Percentiles rank a stretch among this genome's conserved stretches.
These are phyloP conservation scores for Domatiomyces globalis DNA, from an alignment of 2,329 filamentous ascomycete genomes.

Conservation along the genomic window DNA sequence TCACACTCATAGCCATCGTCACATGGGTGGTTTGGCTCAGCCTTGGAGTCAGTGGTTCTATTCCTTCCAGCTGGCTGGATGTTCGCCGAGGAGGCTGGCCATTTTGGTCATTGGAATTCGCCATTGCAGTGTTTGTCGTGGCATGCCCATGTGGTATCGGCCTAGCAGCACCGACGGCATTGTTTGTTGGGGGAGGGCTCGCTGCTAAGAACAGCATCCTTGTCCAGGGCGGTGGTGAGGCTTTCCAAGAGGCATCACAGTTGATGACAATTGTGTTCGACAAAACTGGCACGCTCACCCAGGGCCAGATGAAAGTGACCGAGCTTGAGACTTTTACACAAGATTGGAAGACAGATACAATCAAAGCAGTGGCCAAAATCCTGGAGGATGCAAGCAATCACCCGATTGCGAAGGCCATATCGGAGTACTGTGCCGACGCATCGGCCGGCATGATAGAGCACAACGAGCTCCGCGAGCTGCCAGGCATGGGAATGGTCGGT, in stretches of 20 bases:
- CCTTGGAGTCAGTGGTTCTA: slow-evolving; percentile 29
- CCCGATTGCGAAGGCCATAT: slow-evolving; percentile 43
- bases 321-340: slow-evolving; percentile 32
- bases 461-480: slow-evolving; percentile 37
- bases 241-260: slow-evolving; percentile 69
- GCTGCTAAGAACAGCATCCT: slow-evolving; percentile 69
- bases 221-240: slow-evolving; percentile 71
- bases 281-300: slow-evolving; percentile 73
- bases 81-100: slow-evolving; percentile 36
- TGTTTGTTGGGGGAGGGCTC: slow-evolving; percentile 69
- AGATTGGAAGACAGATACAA: slow-evolving; percentile 14
- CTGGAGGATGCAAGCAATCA: slow-evolving; percentile 48
- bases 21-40: slow-evolving; percentile 35
- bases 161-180: slow-evolving; percentile 72
- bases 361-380: slow-evolving; percentile 34
- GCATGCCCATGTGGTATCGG: slow-evolving; percentile 75
- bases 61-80: slow-evolving; percentile 38
- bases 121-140: slow-evolving; percentile 75
- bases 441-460: slow-evolving; percentile 14
- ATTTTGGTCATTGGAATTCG: slow-evolving; percentile 46
- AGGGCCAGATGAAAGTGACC: slow-evolving; percentile 44
- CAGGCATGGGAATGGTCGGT: slow-evolving; percentile 45
- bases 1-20: slow-evolving; percentile 34
- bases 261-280: slow-evolving; percentile 73
- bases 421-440: slow-evolving; percentile 32